Evolutionary conservation across 2,329 filamentous ascomycete genomes (phyloP), one percentile per base, ranked within the genome.

Genomic region (Aureobasidium sp.): DNA sequence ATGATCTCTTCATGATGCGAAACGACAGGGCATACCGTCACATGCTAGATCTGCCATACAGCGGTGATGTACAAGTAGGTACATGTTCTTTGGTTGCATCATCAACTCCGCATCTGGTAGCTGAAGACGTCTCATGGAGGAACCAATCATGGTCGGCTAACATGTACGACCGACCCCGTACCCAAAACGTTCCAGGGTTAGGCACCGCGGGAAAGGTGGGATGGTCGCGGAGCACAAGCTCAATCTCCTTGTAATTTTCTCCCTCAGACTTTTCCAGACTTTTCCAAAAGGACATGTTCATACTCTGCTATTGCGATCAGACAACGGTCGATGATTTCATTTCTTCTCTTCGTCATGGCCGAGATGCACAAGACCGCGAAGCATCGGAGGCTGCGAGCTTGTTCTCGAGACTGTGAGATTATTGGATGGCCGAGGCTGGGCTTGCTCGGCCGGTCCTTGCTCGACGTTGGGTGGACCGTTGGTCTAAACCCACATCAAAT

Each of bases 81-180:
- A 37, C 31, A 35, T 35, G 31, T 53, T 40, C 25, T 9, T 13
- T 8, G 51, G 37, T 55, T 15, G 37, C 25, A 42, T 43, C 51
- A 42, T 55, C n/a, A 21, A 55, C 51, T 43, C 51, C 51, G 37
- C 38, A 43, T 43, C 17, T 17, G 33, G 37, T 29, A 55, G 51
- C 51, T 55, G 51, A 43, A 43, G 31, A 55, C 51, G 43, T 55
- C 27, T 43, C 27, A 25, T 27, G 19, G 40, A 46, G 40, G 29
- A 57, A 19, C 53, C 53, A 57, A 57, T 57, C 53, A 57, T 57
- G 53, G 53, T 57, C 53, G 53, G 53, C 51, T 43, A 55, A 55
- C 25, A 33, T 55, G 51, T 57, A 57, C 53, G 19, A 45, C 17
- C n/a, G 29, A 45, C 53, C 40, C 53, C 53, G 53, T 57, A 46